Base-by-base conservation (phyloP, 2,329 filamentous ascomycete genomes). In the Aspergillus japonicus region DNA sequence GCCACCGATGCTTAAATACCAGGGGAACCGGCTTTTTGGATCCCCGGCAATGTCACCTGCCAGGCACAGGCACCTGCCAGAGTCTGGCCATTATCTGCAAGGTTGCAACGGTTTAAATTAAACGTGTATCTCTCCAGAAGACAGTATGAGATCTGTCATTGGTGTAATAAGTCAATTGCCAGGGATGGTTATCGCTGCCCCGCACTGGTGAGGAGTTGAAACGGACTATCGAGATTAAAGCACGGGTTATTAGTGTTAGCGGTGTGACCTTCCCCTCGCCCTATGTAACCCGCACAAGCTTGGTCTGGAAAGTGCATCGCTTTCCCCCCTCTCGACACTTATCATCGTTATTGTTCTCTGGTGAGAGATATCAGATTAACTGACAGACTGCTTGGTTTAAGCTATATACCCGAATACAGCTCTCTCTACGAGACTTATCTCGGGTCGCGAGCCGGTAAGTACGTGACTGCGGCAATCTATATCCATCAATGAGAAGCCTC, bases 191-290 rank as follows among this genome's bases (percentile, higher is more conserved):
- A 35, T 42, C 19, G 5, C 5, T 12, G 44, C 51, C 51, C 51
- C 51, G 35, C 51, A 54, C 51, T 4, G 39, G 39, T 11, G 23
- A 31, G 12, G 16, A 47, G 29, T n/a, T 21, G 16, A 29, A 24
- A 54, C 23, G 14, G 39, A 29, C 26, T 10, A 29, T 23, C 23
- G 26, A 29, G 8, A 29, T 29, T 24, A 29, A 16, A 39, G 4
- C 14, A 5, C 39, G 19, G 6, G 26, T 42, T 39, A 19, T 26
- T 33, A 26, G 29, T n/a, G 4, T 24, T 44, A 54, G 51, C n/a
- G 44, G 51, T 54, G 51, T 54, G 35, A 54, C 51, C 51, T 54
- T 54, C 51, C 24, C 50, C 50, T 47, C 51, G 5, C 24, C 7
- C 12, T 8, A 49, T 16, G 47, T 21, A 26, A 49, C 24, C 12